These are phyloP conservation scores for Tetraselmis striata DNA, from an alignment of 139 green algal species.

Conservation along the genomic window DNA sequence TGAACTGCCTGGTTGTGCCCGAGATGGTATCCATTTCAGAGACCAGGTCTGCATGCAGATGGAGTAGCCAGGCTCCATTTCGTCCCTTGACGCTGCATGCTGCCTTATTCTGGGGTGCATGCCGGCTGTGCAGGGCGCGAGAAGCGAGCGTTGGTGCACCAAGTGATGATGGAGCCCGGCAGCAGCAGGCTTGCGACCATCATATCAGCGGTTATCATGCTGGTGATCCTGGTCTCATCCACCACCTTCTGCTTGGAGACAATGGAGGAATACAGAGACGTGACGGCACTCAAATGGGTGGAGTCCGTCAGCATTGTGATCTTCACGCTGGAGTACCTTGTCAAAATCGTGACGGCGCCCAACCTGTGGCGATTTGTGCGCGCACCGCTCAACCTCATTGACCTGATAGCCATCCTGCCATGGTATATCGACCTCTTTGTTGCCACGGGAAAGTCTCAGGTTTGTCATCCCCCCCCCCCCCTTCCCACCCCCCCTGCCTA, in stretches of 20 bases:
- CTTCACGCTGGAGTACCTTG: conserved; percentile 32
- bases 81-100: too few relatives aligned
- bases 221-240: not conserved
- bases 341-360: conserved; percentile 17
- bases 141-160: not conserved
- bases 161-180: not conserved
- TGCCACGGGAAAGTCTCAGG: not conserved
- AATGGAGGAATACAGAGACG: not conserved
- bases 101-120: not conserved
- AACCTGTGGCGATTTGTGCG: conserved; percentile 23
- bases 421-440: conserved; percentile 27
- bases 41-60: not conserved
- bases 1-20: not conserved
- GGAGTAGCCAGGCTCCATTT: not conserved
- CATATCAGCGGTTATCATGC: not conserved
- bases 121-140: not conserved
- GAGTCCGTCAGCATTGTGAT: conserved; percentile 24
- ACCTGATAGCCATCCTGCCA: conserved; percentile 34
- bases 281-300: not conserved
- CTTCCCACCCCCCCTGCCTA: too few relatives aligned
- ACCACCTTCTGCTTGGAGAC: not conserved
- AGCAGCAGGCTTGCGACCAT: not conserved
- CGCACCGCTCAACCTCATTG: conserved; percentile 35
- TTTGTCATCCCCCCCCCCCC: not conserved
- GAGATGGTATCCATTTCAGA: not conserved